A percentile compares a stretch with the other conserved stretches of the same genome.
Conservation (phyloP, 352 stramenopile species). For the Phytophthora hybrid region DNA sequence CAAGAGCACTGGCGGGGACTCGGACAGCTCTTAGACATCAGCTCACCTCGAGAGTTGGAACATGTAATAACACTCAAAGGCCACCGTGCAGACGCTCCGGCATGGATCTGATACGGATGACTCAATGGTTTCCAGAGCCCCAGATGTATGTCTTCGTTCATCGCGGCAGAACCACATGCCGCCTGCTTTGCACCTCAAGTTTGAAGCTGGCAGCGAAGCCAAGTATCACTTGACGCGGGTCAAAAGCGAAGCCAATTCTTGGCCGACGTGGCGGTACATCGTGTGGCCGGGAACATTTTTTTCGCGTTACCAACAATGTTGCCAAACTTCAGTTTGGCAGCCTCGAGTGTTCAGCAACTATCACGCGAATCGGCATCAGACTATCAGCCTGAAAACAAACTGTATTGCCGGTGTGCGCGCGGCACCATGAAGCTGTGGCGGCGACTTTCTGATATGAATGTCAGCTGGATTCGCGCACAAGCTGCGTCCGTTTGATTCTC, state of each 20-base stretch:
- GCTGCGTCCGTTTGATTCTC: constrained; percentile 12
- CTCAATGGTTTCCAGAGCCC: constrained; percentile 11
- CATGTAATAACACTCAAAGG: not conserved
- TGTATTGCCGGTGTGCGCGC: not conserved
- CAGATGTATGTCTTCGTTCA: constrained; percentile 23
- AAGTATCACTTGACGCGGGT: constrained; percentile 8
- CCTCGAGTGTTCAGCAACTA: constrained; percentile 19
- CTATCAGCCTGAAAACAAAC: not conserved
- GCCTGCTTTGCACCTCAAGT: not conserved
- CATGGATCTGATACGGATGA: constrained; percentile 26
- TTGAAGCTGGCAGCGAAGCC: not conserved
- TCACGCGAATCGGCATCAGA: constrained; percentile 4
- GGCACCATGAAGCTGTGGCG: constrained; percentile 19
- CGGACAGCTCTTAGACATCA: not conserved
- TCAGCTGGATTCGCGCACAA: constrained; percentile 25
- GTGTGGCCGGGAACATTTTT: constrained; percentile 14
- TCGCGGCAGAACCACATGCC: constrained; percentile 24
- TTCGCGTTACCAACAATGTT: not conserved
- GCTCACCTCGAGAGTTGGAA: not conserved
- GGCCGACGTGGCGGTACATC: not conserved
- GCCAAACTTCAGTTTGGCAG: not conserved
- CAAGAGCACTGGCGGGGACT: too few relatives aligned
- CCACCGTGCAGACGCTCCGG: not conserved
- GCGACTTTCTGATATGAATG: constrained; percentile 21
- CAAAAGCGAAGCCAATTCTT: constrained; percentile 23